Base-by-base conservation (phyloP, 2,329 filamentous ascomycete species). In the Thermothelomyces thermophilus region DNA sequence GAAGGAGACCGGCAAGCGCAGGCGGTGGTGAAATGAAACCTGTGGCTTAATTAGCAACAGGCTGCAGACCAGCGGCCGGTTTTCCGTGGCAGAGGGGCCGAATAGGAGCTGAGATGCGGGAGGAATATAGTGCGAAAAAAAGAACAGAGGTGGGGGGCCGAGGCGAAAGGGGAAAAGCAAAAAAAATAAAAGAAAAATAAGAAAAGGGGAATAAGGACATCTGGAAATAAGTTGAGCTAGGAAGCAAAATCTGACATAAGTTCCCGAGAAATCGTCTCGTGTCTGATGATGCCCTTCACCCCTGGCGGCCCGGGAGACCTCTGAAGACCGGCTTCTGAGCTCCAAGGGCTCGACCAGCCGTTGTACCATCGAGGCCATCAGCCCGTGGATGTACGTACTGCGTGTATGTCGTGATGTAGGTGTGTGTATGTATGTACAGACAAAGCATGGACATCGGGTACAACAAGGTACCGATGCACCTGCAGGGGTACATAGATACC, bases 401-500 rank as follows among this genome's bases (percentile, higher is more conserved):
- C n/a, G n/a, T n/a, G n/a, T n/a, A n/a, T n/a, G n/a, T n/a, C n/a
- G n/a, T n/a, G n/a, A n/a, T n/a, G n/a, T n/a, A n/a, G n/a, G n/a
- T n/a, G n/a, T n/a, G n/a, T n/a, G n/a, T n/a, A n/a, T n/a, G n/a
- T n/a, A n/a, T n/a, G n/a, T n/a, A n/a, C n/a, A 31, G 14, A 31
- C 9, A 14, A 31, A 31, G 30, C n/a, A 46, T 31, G 53, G 49
- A 55, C 54, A 54, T 55, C 47, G 53, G 54, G 59, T 61, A 61
- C 59, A 56, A 57, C 46, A 47, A 56, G 52, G 58, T 61, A 61
- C 59, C 54, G 46, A 46, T 41, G 44, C 40, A 44, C 41, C 46
- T 54, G 55, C 55, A 59, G 48, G 56, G 56, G 56, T 61, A 61
- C 59, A 56, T 61, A 61, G 58, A 56, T 60, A 36, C 42, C 43